Conservation (phyloP, 768 basidiomycete species). For the Trametes cubensis region DNA sequence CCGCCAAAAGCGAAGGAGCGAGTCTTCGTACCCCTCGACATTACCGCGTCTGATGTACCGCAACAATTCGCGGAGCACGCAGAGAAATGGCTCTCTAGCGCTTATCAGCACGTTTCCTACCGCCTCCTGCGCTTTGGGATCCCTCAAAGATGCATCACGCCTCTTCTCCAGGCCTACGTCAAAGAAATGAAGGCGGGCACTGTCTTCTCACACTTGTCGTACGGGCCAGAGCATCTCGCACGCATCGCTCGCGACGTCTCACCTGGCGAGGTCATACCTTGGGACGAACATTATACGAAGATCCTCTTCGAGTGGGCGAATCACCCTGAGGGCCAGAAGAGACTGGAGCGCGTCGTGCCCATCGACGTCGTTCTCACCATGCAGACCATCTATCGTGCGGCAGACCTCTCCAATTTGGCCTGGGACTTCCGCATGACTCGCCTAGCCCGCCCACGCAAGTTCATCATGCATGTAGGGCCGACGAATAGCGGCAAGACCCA, state of each 20-base stretch:
- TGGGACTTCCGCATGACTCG: slow-evolving; percentile 59
- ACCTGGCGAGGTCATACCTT: slow-evolving; percentile 18
- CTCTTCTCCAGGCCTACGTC: slow-evolving; percentile 48
- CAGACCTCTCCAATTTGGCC: slow-evolving; percentile 49
- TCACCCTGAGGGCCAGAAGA: slow-evolving; percentile 32
- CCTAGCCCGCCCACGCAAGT: slow-evolving; percentile 57
- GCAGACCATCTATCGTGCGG: slow-evolving; percentile 38
- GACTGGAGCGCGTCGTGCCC: slow-evolving; percentile 35
- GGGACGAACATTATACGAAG: slow-evolving; percentile 54
- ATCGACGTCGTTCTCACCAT: slow-evolving; percentile 42
- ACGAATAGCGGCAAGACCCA: slow-evolving; percentile 99
- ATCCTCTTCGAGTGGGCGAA: slow-evolving; percentile 62
- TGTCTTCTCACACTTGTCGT: slow-evolving; percentile 26
- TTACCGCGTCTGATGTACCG: slow-evolving; percentile 19
- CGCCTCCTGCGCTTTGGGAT: slow-evolving; percentile 57
- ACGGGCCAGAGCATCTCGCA: slow-evolving; percentile 42
- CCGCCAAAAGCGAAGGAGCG: too few species aligned
- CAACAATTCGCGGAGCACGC: slow-evolving; percentile 43
- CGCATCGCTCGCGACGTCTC: slow-evolving; percentile 46
- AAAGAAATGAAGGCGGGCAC: slow-evolving; percentile 36
- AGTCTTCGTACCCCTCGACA: too few species aligned
- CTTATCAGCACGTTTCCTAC: slow-evolving; percentile 26
- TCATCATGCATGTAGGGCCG: slow-evolving; percentile 96
- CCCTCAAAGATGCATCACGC: slow-evolving; percentile 39
- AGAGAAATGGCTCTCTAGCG: slow-evolving; percentile 41